Evolutionary conservation across 2,329 filamentous ascomycete species (phyloP).

Genomic region (Aphanoascus verrucosus): DNA sequence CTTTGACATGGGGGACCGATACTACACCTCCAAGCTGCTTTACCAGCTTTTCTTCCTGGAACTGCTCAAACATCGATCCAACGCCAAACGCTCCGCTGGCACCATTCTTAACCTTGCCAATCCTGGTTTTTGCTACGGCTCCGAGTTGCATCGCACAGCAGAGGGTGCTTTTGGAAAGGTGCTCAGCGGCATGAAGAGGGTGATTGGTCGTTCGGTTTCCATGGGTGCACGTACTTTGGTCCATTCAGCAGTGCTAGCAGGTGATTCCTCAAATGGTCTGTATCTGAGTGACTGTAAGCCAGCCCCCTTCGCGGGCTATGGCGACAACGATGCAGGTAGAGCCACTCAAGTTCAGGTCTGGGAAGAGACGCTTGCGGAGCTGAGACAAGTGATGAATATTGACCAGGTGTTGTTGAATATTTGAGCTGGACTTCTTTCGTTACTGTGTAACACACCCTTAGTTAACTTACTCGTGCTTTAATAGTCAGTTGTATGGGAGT

Average conservation of each 20-base stretch:
- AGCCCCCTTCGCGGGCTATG: slow-evolving; percentile 3
- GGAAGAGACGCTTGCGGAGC: no score
- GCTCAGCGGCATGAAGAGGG: slow-evolving; percentile 12
- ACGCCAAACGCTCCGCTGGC: slow-evolving; percentile 23
- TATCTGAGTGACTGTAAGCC: slow-evolving; percentile 43
- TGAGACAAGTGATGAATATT: no score
- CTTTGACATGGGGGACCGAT: slow-evolving; percentile 19
- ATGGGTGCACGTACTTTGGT: slow-evolving; percentile 41
- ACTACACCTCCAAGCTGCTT: slow-evolving; percentile 27
- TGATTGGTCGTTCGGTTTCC: slow-evolving; percentile 15
- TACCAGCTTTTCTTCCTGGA: slow-evolving; percentile 30
- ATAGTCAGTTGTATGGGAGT: no score
- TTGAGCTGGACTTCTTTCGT: no score
- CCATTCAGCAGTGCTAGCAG: slow-evolving; percentile 39
- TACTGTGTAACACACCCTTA: no score
- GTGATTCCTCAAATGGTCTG: slow-evolving; percentile 42
- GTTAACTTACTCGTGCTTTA: no score
- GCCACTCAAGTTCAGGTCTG: no score
- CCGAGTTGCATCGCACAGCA: background rate
- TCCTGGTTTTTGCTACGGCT: background rate
- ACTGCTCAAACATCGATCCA: slow-evolving; percentile 29
- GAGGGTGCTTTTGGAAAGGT: slow-evolving; percentile 20
- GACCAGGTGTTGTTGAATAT: no score
- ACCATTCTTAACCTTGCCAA: slow-evolving; percentile 22
- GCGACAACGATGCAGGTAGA: no score